Percentiles rank a stretch among this genome's conserved stretches.
Conservation (phyloP, 176 grass and related monocot species). For the Triticum monococcum region DNA sequence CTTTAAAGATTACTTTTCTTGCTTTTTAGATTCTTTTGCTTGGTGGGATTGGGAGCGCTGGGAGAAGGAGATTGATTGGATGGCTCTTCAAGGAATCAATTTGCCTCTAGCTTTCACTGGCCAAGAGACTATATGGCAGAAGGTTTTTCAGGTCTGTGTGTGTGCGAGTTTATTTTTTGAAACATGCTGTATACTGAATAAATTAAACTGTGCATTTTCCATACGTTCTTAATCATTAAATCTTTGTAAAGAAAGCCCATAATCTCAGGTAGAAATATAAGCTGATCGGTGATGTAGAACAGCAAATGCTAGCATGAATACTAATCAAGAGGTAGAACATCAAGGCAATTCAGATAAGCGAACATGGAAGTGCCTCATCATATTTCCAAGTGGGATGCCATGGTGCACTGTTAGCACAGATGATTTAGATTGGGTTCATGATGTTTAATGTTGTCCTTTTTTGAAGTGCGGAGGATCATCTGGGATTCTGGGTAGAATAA, state of each 20-base stretch:
- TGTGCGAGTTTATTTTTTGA: background rate
- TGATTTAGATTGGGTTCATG: background rate
- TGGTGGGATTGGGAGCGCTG: conserved; percentile 81
- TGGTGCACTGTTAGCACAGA: conserved; percentile 1
- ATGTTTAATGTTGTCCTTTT: background rate
- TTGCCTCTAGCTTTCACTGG: conserved; percentile 75
- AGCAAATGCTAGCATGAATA: background rate
- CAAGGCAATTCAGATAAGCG: background rate
- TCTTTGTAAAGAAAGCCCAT: background rate
- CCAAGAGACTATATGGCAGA: conserved; percentile 78
- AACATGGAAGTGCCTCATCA: background rate
- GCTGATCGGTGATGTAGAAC: background rate
- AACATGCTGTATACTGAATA: background rate
- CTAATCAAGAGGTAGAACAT: background rate
- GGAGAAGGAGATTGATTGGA: conserved; percentile 91
- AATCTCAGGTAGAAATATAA: conserved; percentile 11
- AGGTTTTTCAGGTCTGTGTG: conserved; percentile 58
- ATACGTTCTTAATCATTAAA: background rate
- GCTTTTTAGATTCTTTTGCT: conserved; percentile 67
- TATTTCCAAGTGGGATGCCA: background rate
- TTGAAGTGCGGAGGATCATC: background rate
- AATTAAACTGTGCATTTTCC: background rate
- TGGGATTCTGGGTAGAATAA: background rate
- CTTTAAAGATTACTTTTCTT: conserved; percentile 18
- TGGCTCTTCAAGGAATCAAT: conserved; percentile 85